Evolutionary conservation across 2,329 filamentous ascomycete genomes (phyloP).

Genomic region (Neonectria magnoliae): DNA sequence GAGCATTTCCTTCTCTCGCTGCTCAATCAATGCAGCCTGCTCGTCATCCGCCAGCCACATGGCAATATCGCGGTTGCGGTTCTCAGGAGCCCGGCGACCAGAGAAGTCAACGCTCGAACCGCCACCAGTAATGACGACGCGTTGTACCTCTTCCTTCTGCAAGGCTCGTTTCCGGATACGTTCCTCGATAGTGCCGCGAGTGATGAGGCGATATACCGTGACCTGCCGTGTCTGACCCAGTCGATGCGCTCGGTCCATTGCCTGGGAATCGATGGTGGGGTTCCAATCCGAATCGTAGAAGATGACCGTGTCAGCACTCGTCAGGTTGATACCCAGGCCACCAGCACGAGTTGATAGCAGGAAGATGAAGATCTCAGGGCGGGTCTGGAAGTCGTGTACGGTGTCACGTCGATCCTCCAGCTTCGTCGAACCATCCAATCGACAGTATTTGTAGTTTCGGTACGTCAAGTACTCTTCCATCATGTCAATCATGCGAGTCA

Average conservation of each 20-base stretch:
- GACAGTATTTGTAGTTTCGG: slow-evolving; percentile 98
- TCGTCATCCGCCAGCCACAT: slow-evolving; percentile 99
- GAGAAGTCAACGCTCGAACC: slow-evolving; percentile 96
- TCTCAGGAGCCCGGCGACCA: slow-evolving; percentile 85
- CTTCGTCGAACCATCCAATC: slow-evolving; percentile 95
- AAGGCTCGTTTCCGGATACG: slow-evolving; percentile 95
- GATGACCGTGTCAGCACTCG: slow-evolving; percentile 96
- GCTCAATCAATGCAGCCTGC: slow-evolving; percentile 92
- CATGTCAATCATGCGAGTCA: slow-evolving; percentile 99
- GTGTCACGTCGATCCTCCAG: slow-evolving; percentile 96
- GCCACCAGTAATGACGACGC: slow-evolving; percentile 93
- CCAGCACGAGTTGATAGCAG: slow-evolving; percentile 94
- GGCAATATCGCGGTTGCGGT: slow-evolving; percentile 96
- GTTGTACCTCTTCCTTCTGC: slow-evolving; percentile 98
- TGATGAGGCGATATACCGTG: slow-evolving; percentile 97
- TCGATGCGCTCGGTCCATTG: slow-evolving; percentile 98
- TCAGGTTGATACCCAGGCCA: slow-evolving; percentile 97
- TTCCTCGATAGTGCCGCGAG: slow-evolving; percentile 95
- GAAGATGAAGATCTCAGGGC: slow-evolving; percentile 96
- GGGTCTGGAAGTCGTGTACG: slow-evolving; percentile 94
- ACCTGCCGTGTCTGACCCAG: slow-evolving; percentile 95
- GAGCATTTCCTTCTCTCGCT: slow-evolving; percentile 86
- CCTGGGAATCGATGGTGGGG: slow-evolving; percentile 97
- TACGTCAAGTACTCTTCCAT: slow-evolving; percentile 99
- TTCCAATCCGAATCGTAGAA: slow-evolving; percentile 99